phyloP scores from a whole-genome alignment of 1,139 yeast genomes.

The Scheffersomyces parashehatae region DNA sequence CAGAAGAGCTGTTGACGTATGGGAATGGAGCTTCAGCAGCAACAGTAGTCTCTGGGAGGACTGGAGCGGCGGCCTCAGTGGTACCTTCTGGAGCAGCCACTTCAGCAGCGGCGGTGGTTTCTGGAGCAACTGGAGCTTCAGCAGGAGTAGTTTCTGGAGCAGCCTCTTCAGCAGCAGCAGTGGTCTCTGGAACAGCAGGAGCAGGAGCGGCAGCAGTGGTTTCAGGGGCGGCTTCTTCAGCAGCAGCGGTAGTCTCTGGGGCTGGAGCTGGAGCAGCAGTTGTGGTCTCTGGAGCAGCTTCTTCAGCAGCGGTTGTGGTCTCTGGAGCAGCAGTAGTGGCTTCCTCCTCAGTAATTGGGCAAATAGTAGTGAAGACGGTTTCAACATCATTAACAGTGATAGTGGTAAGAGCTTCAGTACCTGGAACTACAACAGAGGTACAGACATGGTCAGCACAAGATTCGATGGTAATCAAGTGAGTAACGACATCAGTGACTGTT shows the following conservation, averaged over 20 bases:
- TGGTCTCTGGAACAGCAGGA: conserved; percentile 17
- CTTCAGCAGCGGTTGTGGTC: conserved; percentile 8
- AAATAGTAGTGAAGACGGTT: conserved; percentile 16
- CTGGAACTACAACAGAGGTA: conserved; percentile 9
- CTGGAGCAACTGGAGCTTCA: conserved; percentile 10
- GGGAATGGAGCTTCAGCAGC: not conserved
- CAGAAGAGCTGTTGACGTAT: not conserved
- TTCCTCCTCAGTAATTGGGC: conserved; percentile 11
- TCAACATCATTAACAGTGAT: conserved; percentile 4
- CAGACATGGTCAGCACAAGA: conserved; percentile 44
- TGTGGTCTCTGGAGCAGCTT: conserved; percentile 7
- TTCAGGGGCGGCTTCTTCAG: conserved; percentile 4
- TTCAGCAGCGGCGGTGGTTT: conserved; percentile 7
- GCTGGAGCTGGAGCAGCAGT: conserved; percentile 3
- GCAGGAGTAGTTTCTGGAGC: conserved; percentile 9
- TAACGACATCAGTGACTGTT: conserved; percentile 6
- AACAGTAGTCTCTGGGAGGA: conserved; percentile 5
- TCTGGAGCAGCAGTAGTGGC: conserved; percentile 6
- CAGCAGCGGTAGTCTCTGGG: conserved; percentile 4
- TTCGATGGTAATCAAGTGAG: conserved; percentile 8
- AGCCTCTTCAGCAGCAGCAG: conserved; percentile 12
- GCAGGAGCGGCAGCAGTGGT: conserved; percentile 7
- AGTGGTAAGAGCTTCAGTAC: conserved; percentile 7
- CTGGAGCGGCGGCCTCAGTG: conserved; percentile 3
- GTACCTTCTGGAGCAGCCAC: conserved; percentile 3